Percentiles rank a stretch among this genome's conserved stretches.
Conservation (phyloP, 257 asterid species). For the Verbena officinalis region DNA sequence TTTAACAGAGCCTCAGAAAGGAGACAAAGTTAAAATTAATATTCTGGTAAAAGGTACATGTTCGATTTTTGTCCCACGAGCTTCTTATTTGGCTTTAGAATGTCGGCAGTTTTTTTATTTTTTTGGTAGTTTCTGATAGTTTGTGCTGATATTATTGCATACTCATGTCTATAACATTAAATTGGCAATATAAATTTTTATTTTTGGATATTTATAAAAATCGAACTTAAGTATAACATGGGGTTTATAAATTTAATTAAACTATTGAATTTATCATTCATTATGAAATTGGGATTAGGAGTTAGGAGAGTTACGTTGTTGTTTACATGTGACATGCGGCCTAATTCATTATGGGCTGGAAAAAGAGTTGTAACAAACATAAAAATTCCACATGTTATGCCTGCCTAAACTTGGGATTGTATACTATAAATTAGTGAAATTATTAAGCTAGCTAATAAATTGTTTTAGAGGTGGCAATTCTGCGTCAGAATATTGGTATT, state of each 20-base stretch:
- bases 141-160: no score
- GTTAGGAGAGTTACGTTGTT: constrained; percentile 1
- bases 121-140: no score
- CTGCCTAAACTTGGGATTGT: not conserved
- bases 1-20: not conserved
- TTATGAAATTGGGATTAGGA: no score
- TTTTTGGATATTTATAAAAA: no score
- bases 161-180: no score
- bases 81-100: constrained; percentile 16
- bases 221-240: not conserved
- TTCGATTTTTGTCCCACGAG: not conserved
- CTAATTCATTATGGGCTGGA: constrained; percentile 11
- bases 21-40: constrained; percentile 14
- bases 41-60: not conserved
- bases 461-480: not conserved
- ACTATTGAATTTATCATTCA: no score
- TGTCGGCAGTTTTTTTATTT: constrained; percentile 17
- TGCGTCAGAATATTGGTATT: no score
- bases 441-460: no score
- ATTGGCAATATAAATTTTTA: not conserved
- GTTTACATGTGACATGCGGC: constrained; percentile 17
- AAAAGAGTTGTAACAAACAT: not conserved
- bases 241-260: no score
- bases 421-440: not conserved
- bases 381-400: not conserved